Conservation (phyloP, 441 rosid species). For the Gossypium schwendimanii region DNA sequence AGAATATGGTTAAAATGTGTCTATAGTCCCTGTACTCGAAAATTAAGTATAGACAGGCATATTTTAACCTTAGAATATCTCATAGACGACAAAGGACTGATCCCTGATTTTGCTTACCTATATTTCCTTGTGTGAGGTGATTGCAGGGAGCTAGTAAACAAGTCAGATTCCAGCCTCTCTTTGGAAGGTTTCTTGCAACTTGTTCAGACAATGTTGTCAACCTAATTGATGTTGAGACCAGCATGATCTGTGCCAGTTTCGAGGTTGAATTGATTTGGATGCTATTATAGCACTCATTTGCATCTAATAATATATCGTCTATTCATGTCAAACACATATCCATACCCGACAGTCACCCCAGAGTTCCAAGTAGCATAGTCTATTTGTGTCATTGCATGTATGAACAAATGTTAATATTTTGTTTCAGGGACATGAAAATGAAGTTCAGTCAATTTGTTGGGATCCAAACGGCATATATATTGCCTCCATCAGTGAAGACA, state of each 20-base stretch:
- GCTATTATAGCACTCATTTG: background rate
- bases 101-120: background rate
- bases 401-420: background rate
- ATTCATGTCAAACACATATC: too few species aligned
- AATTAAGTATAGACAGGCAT: too few species aligned
- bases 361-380: background rate
- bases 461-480: constrained; percentile 29
- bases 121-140: background rate
- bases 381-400: background rate
- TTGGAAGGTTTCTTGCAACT: constrained; percentile 31
- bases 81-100: too few species aligned
- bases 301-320: too few species aligned
- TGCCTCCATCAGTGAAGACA: constrained; percentile 39
- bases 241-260: constrained; percentile 5
- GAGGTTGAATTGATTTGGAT: constrained; percentile 16
- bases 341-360: too few species aligned
- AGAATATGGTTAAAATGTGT: too few species aligned
- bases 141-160: constrained; percentile 32
- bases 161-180: constrained; percentile 34
- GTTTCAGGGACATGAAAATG: constrained; percentile 31
- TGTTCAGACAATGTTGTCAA: constrained; percentile 26
- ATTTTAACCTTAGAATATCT: too few species aligned
- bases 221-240: constrained; percentile 32
- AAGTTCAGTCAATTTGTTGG: constrained; percentile 32
- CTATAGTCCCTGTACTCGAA: too few species aligned